Evolutionary conservation across 352 stramenopile species (phyloP).

Genomic region (Phytophthora tubulina): DNA sequence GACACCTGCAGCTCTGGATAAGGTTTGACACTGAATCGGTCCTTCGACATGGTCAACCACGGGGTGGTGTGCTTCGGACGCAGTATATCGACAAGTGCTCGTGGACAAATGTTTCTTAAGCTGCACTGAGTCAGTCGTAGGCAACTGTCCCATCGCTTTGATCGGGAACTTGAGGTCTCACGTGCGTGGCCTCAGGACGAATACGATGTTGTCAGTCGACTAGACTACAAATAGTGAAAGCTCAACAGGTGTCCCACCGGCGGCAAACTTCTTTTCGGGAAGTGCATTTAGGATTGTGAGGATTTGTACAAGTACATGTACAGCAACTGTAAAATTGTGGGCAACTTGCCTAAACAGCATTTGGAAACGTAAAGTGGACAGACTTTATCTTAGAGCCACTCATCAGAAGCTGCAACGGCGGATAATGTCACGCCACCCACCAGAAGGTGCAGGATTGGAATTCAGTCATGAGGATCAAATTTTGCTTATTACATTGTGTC

Average conservation of each 20-base stretch:
- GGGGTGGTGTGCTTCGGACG: background rate
- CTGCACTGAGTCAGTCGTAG: background rate
- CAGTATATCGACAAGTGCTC: background rate
- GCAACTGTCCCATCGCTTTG: background rate
- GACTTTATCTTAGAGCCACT: too few relatives aligned
- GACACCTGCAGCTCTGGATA: slow-evolving; percentile 34
- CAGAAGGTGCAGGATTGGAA: too few relatives aligned
- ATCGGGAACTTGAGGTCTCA: background rate
- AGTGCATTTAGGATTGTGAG: background rate
- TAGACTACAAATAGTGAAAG: background rate
- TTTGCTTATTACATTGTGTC: too few relatives aligned
- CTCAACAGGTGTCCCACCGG: too few relatives aligned
- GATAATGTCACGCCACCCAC: too few relatives aligned
- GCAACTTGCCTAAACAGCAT: too few relatives aligned
- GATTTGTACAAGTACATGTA: too few relatives aligned
- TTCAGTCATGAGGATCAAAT: too few relatives aligned
- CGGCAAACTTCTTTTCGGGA: background rate
- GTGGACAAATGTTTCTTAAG: background rate
- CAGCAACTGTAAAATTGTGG: too few relatives aligned
- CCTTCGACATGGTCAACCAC: slow-evolving; percentile 20
- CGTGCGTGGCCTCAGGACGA: background rate
- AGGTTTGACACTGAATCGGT: slow-evolving; percentile 33
- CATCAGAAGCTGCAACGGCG: too few relatives aligned
- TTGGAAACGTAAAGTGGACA: too few relatives aligned
- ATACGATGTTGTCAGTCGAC: slow-evolving; percentile 1